These are phyloP conservation scores for Penicillium hordei DNA, from an alignment of 2,329 filamentous ascomycete species.

Conservation along the genomic window DNA sequence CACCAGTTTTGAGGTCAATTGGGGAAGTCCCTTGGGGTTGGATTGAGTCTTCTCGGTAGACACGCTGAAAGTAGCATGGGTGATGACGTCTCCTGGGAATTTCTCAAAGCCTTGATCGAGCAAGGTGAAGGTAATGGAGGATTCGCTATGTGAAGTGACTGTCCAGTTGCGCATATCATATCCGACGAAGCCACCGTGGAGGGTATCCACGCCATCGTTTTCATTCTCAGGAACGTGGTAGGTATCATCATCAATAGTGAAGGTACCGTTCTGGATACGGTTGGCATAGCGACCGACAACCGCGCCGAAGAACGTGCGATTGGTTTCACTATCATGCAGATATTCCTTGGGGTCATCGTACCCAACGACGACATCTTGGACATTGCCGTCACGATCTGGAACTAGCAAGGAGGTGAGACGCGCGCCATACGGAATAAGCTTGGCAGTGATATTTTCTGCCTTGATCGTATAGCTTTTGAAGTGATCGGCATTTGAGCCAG, in stretches of 20 bases:
- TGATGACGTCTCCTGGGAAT: slow-evolving; percentile 51
- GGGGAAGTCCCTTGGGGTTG: slow-evolving; percentile 44
- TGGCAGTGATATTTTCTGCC: slow-evolving; percentile 50
- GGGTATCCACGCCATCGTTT: slow-evolving; percentile 50
- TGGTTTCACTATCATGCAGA: slow-evolving; percentile 46
- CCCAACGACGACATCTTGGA: slow-evolving; percentile 52
- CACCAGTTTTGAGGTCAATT: slow-evolving; percentile 46
- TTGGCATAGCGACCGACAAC: slow-evolving; percentile 56
- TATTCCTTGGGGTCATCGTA: slow-evolving; percentile 51
- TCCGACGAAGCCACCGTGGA: slow-evolving; percentile 52
- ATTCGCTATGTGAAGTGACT: slow-evolving; percentile 42
- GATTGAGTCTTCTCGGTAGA: slow-evolving; percentile 35
- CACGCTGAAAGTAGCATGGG: slow-evolving; percentile 48
- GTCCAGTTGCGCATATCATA: slow-evolving; percentile 54
- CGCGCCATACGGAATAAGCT: slow-evolving; percentile 50
- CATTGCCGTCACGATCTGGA: slow-evolving; percentile 50
- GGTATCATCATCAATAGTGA: slow-evolving; percentile 48
- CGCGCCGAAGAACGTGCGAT: slow-evolving; percentile 50
- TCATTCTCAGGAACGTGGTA: slow-evolving; percentile 55
- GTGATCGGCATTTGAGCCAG: slow-evolving; percentile 25
- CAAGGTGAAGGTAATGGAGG: slow-evolving; percentile 49
- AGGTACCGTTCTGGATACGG: slow-evolving; percentile 58
- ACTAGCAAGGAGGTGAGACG: slow-evolving; percentile 50
- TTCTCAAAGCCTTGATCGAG: slow-evolving; percentile 45
- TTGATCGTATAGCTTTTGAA: slow-evolving; percentile 48